phyloP scores from a whole-genome alignment of 2,329 filamentous ascomycete species.

The Lachnellula willkommii region DNA sequence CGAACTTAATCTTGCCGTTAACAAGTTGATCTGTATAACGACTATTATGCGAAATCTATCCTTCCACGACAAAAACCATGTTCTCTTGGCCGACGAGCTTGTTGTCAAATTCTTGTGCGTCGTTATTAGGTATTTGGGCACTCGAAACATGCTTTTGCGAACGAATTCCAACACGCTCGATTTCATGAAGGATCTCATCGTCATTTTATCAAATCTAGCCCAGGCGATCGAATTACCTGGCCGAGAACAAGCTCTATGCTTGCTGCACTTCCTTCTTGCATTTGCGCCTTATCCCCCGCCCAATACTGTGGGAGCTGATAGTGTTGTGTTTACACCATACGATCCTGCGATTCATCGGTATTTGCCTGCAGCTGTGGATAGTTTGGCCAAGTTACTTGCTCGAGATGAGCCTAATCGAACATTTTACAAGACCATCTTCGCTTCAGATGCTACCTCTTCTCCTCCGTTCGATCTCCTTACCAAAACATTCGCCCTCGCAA shows the following conservation, averaged over 20 bases:
- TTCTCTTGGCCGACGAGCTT: slow-evolving; percentile 64
- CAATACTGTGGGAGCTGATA: slow-evolving; percentile 44
- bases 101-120: slow-evolving; percentile 81
- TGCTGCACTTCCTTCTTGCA: slow-evolving; percentile 83
- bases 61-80: slow-evolving; percentile 74
- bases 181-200: slow-evolving; percentile 93
- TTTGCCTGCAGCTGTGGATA: slow-evolving; percentile 82
- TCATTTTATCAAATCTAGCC: slow-evolving; percentile 83
- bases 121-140: slow-evolving; percentile 81
- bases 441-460: slow-evolving; percentile 59
- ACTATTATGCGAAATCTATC: slow-evolving; percentile 91
- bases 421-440: slow-evolving; percentile 77
- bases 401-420: slow-evolving; percentile 88
- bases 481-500: slow-evolving; percentile 77
- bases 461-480: slow-evolving; percentile 77
- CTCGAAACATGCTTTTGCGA: slow-evolving; percentile 78
- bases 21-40: slow-evolving; percentile 82
- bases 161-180: slow-evolving; percentile 82
- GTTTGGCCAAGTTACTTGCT: slow-evolving; percentile 83
- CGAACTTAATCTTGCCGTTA: slow-evolving; percentile 78
- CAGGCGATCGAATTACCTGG: slow-evolving; percentile 74
- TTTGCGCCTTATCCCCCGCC: slow-evolving; percentile 80
- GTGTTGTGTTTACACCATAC: slow-evolving; percentile 73
- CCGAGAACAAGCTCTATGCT: slow-evolving; percentile 78
- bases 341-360: slow-evolving; percentile 80